Evolutionary conservation across 345 rosid species (phyloP).

Genomic region (Eucalyptus shirleyi): DNA sequence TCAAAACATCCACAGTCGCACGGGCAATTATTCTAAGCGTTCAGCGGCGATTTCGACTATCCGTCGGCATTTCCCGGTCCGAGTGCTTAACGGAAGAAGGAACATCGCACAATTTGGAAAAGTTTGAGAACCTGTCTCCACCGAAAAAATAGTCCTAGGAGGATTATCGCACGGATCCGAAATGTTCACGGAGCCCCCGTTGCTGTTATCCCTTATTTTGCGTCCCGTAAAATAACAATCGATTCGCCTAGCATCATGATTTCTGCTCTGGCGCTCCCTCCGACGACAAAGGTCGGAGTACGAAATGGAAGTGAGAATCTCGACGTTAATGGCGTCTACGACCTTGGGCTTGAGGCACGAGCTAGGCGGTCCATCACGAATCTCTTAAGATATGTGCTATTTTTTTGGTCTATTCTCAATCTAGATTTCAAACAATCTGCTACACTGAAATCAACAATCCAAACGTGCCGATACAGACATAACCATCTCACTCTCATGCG

Average conservation of each 20-base stretch:
- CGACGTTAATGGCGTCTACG: background rate
- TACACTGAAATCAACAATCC: background rate
- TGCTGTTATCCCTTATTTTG: background rate
- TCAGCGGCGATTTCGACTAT: background rate
- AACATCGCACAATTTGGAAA: background rate
- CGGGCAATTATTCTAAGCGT: background rate
- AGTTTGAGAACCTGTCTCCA: background rate
- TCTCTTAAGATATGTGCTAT: background rate
- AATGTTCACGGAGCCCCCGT: background rate
- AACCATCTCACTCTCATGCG: background rate
- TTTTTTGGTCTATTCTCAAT: background rate
- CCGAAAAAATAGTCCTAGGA: background rate
- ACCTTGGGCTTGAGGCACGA: background rate
- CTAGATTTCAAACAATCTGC: background rate
- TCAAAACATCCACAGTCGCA: background rate
- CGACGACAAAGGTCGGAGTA: background rate
- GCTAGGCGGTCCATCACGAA: background rate
- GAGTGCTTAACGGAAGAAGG: background rate
- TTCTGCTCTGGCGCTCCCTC: background rate
- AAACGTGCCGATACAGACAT: background rate
- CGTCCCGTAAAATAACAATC: background rate
- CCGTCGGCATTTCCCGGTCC: background rate
- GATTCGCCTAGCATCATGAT: background rate
- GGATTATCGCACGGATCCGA: background rate
- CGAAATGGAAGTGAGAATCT: background rate